These are phyloP conservation scores for Fusarium anguioides DNA, from an alignment of 2,329 filamentous ascomycete species.

Conservation along the genomic window DNA sequence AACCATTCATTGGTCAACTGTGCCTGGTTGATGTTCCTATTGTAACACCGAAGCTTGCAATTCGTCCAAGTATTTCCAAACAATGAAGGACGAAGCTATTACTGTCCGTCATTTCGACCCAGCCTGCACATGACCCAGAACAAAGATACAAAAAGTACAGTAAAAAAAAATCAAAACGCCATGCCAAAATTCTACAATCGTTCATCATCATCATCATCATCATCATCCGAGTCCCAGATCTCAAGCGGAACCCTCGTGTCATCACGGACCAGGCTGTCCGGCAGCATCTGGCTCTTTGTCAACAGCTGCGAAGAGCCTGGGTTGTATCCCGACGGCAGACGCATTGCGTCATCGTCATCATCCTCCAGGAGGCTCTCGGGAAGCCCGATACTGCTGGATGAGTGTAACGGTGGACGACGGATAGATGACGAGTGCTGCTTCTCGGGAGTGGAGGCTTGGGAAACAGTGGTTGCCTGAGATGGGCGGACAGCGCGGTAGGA, in stretches of 20 bases:
- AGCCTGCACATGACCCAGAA: not conserved
- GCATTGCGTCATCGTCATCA: conserved; percentile 44
- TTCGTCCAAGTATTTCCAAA: conserved; percentile 13
- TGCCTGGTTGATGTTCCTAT: not conserved
- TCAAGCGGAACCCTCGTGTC: conserved; percentile 47
- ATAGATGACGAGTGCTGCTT: conserved; percentile 29
- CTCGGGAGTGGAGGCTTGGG: conserved; percentile 50
- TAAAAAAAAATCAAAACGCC: not conserved
- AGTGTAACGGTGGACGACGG: conserved; percentile 25
- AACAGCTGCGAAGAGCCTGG: conserved; percentile 58
- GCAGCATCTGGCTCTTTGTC: conserved; percentile 64
- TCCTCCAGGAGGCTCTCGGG: conserved; percentile 36
- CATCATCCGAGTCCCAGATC: conserved; percentile 54
- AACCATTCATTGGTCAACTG: not conserved
- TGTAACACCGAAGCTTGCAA: conserved; percentile 23
- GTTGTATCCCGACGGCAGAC: conserved; percentile 18
- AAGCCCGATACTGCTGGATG: conserved; percentile 45
- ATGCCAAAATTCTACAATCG: conserved; percentile 26
- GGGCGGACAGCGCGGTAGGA: conserved; percentile 41
- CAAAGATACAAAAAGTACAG: not conserved
- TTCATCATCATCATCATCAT: conserved; percentile 18
- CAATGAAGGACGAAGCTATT: not conserved
- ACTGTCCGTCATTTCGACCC: not conserved
- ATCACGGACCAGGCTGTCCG: conserved; percentile 58
- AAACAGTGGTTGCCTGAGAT: conserved; percentile 54